Base-by-base conservation (phyloP, 176 grass and related monocot genomes). In the Panicum miliaceum region DNA sequence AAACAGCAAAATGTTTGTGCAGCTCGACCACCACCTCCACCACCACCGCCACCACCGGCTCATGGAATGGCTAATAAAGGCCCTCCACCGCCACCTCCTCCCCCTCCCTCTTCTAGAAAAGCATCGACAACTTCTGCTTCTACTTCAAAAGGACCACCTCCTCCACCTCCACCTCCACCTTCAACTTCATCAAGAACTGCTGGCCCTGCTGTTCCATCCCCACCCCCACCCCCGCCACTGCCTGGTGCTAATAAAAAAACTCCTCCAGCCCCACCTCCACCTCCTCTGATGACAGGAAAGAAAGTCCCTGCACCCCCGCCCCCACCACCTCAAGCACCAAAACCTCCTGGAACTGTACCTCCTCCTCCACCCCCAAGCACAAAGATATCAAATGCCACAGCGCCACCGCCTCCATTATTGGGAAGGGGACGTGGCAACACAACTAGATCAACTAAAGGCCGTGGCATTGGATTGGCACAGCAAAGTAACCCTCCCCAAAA, bases 401-500 rank as follows among this genome's bases (percentile, higher is more conserved):
- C 84, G 59, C 95, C 90, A 57, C 84, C 90, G 38, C 47, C 88
- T 67, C 86, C 89, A 54, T 47, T 82, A 76, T 38, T 90, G 73
- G 91, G 80, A 79, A 89, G 80, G 81, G 96, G 91, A 75, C 94
- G 89, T 88, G 71, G 59, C 58, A 73, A 53, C 62, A 41, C 73
- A 56, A 41, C 67, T 75, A 84, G 87, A 84, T 60, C 71, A 88
- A 85, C 46, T 41, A 98, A 89, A 92, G 96, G 89, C 47, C 87
- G 85, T 48, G 81, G 89, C 75, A 71, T 77, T 86, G 92, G 90
- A 88, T 92, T 91, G 75, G 78, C 66, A 0, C 89, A 85, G 18
- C 84, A 88, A 88, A 91, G 81, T 85, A 91, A 72, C 77, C 73
- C 89, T 45, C 85, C 89, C 67, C 93, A 98, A 74, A 98, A 95